Base-by-base conservation (phyloP, 352 stramenopile species). In the Globisporangium irregulare region DNA sequence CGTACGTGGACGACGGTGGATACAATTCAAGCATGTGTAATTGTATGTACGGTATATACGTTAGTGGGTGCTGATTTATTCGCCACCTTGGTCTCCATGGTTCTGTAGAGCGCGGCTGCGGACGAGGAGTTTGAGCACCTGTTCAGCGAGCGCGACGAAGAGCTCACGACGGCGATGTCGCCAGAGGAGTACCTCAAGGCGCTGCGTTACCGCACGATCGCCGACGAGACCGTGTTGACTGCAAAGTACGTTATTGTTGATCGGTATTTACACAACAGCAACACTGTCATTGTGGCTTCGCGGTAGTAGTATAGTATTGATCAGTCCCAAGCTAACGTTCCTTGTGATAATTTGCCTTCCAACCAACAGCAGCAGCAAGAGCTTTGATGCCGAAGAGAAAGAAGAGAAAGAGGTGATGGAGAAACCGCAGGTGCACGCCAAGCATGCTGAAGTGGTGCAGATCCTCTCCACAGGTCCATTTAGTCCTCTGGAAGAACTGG, bases 51-150 rank as follows among this genome's bases (percentile, higher is more conserved):
- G 29, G 29, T n/a, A 4, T 62, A 12, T 46, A 14, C 25, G 20
- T 14, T 66, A 10, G 27, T 22, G 22, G 7, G 54, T 62, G n/a
- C 53, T 56, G 22, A 55, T 24, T 4, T 62, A 55, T 4, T 20
- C 3, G 14, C 20, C 18, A 46, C 5, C 29, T 24, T 25, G 46
- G 43, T 5, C 15, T 43, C 4, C 7, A 8, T 25, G 6, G 1
- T 36, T 25, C 2, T 24, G 20, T 34, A 71, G 66, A 71, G 59
- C 59, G 66, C 66, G 9, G 75, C 72, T 8, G 79, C 78, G 24
- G 81, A 89, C 14, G 79, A 89, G 32, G 87, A 92, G 69, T 95
- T 95, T 61, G 87, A 95, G 65, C 88, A 86, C 62, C 58, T 95
- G 51, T 93, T 95, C 66, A 93, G 87, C 57, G 87, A 95, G 68